Evolutionary conservation across 768 basidiomycete species (phyloP).

Genomic region (Nidularia pulvinata): DNA sequence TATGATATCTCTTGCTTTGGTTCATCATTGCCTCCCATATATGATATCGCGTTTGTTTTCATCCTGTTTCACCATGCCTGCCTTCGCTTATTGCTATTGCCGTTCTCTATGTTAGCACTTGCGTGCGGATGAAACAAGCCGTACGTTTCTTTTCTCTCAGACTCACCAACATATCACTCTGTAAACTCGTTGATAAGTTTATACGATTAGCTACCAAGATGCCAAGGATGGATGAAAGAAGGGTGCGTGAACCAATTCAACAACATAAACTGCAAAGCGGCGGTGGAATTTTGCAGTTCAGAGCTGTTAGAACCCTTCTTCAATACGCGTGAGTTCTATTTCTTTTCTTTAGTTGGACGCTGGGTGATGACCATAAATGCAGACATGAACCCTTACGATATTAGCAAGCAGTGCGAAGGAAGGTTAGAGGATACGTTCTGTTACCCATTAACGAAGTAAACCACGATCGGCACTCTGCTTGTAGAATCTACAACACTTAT

Average conservation of each 20-base stretch:
- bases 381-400: slow-evolving; percentile 67
- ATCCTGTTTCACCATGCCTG: slow-evolving; percentile 10
- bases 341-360: neutral
- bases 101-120: slow-evolving; percentile 28
- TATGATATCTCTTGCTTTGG: slow-evolving; percentile 34
- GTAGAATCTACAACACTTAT: neutral
- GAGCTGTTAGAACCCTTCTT: slow-evolving; percentile 42
- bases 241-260: slow-evolving; percentile 68
- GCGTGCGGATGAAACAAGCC: slow-evolving; percentile 58
- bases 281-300: slow-evolving; percentile 56
- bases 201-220: slow-evolving; percentile 56
- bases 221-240: slow-evolving; percentile 50
- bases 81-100: slow-evolving; percentile 19
- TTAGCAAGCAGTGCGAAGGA: slow-evolving; percentile 61
- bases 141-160: slow-evolving; percentile 27
- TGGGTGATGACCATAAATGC: neutral
- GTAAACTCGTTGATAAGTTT: neutral
- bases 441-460: slow-evolving; percentile 48
- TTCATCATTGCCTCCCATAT: slow-evolving; percentile 35
- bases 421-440: slow-evolving; percentile 47
- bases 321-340: slow-evolving; percentile 30
- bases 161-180: neutral
- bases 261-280: slow-evolving; percentile 61
- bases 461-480: neutral
- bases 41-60: slow-evolving; percentile 44